Conservation (phyloP, 495 filamentous ascomycete species). For the Aspergillus ostianus region DNA sequence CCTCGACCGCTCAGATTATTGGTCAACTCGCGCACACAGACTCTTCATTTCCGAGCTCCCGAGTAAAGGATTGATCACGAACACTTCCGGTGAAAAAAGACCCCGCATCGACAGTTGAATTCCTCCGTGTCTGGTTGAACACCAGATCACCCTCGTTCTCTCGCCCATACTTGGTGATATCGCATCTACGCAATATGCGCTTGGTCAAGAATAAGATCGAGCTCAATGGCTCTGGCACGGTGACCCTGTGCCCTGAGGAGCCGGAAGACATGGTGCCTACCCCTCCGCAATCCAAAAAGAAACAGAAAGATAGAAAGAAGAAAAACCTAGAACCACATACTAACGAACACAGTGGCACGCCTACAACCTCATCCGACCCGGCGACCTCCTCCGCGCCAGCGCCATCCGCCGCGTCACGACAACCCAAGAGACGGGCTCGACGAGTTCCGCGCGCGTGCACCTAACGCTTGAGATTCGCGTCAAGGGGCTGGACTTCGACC, state of each 20-base stretch:
- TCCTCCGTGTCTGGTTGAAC: neutral
- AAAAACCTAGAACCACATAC: neutral
- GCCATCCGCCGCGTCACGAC: conserved; percentile 79
- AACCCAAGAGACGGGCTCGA: conserved; percentile 68
- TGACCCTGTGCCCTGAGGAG: conserved; percentile 83
- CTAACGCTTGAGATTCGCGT: conserved; percentile 78
- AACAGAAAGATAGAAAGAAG: neutral
- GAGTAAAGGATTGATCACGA: neutral
- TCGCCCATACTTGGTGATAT: neutral
- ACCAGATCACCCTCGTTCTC: neutral
- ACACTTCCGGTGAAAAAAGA: neutral
- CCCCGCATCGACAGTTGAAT: neutral
- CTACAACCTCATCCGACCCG: conserved; percentile 86
- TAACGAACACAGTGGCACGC: conserved; percentile 73
- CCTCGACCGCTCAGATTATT: neutral
- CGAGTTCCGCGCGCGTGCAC: conserved; percentile 70
- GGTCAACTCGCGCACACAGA: neutral
- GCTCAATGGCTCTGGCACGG: conserved; percentile 70
- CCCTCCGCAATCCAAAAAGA: neutral
- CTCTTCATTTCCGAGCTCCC: neutral
- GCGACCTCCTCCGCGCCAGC: conserved; percentile 76
- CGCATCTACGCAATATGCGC: conserved; percentile 50
- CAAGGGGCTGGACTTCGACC: conserved; percentile 84
- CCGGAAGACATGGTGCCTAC: conserved; percentile 87
- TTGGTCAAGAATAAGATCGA: conserved; percentile 72